Conservation (phyloP, 257 asterid genomes). For the Nicotiana tabacum region DNA sequence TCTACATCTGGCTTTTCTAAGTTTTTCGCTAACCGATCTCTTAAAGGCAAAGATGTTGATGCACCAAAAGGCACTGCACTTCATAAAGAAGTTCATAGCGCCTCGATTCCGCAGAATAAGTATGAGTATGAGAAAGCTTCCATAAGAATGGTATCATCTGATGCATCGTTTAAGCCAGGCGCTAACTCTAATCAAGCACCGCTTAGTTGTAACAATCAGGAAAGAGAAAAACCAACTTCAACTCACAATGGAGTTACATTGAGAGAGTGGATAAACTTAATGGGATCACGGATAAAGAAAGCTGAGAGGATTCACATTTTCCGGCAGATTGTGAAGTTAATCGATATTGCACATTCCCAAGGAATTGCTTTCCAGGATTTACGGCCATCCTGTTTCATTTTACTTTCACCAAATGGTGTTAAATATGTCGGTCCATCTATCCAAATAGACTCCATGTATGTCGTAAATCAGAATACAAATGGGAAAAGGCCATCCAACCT, state of each 20-base stretch:
- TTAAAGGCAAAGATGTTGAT: slow-evolving; percentile 16
- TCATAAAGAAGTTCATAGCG: slow-evolving; percentile 6
- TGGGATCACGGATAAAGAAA: slow-evolving; percentile 17
- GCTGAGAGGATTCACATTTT: slow-evolving; percentile 25
- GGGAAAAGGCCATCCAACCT: slow-evolving; percentile 26
- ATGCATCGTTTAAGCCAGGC: slow-evolving; percentile 1
- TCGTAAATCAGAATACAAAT: not conserved
- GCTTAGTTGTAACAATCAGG: not conserved
- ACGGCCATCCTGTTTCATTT: slow-evolving; percentile 34
- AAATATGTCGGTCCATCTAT: slow-evolving; percentile 28
- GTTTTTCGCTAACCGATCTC: slow-evolving; percentile 21
- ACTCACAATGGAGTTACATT: slow-evolving; percentile 21
- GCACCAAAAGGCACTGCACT: slow-evolving; percentile 1
- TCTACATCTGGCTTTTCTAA: slow-evolving; percentile 33
- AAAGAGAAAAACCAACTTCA: slow-evolving; percentile 8
- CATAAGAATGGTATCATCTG: slow-evolving; percentile 5
- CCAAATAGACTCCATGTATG: slow-evolving; percentile 1
- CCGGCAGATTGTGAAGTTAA: slow-evolving; percentile 28
- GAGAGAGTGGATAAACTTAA: slow-evolving; percentile 39
- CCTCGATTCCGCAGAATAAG: slow-evolving; percentile 1
- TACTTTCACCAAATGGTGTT: slow-evolving; percentile 21
- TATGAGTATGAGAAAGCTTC: slow-evolving; percentile 2
- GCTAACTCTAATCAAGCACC: not conserved
- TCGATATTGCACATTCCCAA: slow-evolving; percentile 25
- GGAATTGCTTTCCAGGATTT: slow-evolving; percentile 30